phyloP scores from a whole-genome alignment of 139 green algal genomes.

The Chlamydomonas incerta region DNA sequence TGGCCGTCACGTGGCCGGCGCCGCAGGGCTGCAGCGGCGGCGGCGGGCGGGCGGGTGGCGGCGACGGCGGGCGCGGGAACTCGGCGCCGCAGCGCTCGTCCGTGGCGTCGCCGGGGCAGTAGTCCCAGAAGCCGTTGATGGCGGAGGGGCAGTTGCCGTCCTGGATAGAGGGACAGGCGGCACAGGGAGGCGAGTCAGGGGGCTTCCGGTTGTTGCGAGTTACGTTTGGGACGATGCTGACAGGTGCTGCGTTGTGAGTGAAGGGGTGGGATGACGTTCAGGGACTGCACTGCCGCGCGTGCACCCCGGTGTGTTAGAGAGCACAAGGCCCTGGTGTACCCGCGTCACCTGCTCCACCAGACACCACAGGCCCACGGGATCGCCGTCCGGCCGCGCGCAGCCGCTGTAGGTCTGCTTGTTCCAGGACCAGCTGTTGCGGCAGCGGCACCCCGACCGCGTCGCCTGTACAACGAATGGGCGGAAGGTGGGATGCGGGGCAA shows the following conservation, averaged over 20 bases:
- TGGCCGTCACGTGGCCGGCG: not conserved
- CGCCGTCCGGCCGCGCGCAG: slow-evolving; percentile 25
- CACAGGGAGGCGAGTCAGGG: too few relatives aligned
- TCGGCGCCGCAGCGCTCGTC: not conserved
- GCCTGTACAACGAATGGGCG: not conserved
- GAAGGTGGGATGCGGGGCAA: too few relatives aligned
- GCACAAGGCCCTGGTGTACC: not conserved
- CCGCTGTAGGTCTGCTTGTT: not conserved
- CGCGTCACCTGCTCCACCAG: slow-evolving; percentile 22
- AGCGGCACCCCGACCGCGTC: slow-evolving; percentile 7
- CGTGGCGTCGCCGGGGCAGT: not conserved
- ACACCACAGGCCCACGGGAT: slow-evolving; percentile 23
- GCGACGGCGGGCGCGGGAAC: not conserved
- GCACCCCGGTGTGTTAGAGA: too few relatives aligned
- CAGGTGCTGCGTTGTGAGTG: too few relatives aligned
- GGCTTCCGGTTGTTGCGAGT: too few relatives aligned
- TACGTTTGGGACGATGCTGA: too few relatives aligned
- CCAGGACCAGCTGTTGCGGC: slow-evolving; percentile 5
- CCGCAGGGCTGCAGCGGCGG: not conserved
- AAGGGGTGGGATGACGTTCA: too few relatives aligned
- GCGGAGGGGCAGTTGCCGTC: slow-evolving; percentile 39
- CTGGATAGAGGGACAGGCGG: too few relatives aligned
- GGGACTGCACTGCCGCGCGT: too few relatives aligned
- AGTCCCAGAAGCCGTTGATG: slow-evolving; percentile 40
- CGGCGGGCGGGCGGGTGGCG: not conserved